Percentiles rank a stretch among this genome's conserved stretches.
These are phyloP conservation scores for Westerdykella ornata DNA, from an alignment of 2,329 filamentous ascomycete genomes.

Conservation along the genomic window DNA sequence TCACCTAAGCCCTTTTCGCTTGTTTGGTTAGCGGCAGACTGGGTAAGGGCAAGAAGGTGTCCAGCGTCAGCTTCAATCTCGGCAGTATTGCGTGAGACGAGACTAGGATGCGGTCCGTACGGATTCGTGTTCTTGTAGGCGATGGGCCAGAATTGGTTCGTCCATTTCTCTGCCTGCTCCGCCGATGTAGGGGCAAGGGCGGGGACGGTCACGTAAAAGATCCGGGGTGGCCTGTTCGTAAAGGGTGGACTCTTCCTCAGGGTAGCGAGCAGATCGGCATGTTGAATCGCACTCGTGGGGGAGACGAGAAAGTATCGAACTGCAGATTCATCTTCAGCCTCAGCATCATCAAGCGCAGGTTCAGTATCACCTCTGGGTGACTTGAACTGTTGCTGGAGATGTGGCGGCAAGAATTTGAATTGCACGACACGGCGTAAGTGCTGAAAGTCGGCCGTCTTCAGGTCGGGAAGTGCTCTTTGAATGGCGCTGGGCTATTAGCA, in stretches of 20 bases:
- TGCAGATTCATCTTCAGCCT: slow-evolving; percentile 17
- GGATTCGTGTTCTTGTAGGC: slow-evolving; percentile 84
- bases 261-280: slow-evolving; percentile 42
- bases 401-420: slow-evolving; percentile 58
- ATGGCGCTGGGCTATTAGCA: slow-evolving; percentile 38
- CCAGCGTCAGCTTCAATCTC: slow-evolving; percentile 60
- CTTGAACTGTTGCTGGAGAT: slow-evolving; percentile 43
- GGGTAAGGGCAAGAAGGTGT: slow-evolving; percentile 62
- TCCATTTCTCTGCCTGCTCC: slow-evolving; percentile 68
- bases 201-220: slow-evolving; percentile 62
- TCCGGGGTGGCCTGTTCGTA: slow-evolving; percentile 41
- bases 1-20: slow-evolving; percentile 56
- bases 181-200: slow-evolving; percentile 67
- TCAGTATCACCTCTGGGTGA: slow-evolving; percentile 33
- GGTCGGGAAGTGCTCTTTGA: slow-evolving; percentile 40
- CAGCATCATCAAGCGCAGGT: slow-evolving; percentile 22
- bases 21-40: slow-evolving; percentile 55
- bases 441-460: slow-evolving; percentile 42
- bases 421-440: slow-evolving; percentile 73
- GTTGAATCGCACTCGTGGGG: slow-evolving; percentile 46
- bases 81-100: slow-evolving; percentile 62
- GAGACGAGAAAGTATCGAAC: slow-evolving; percentile 49
- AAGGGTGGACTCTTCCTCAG: slow-evolving; percentile 37
- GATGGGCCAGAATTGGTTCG: slow-evolving; percentile 71
- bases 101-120: slow-evolving; percentile 72